Base-by-base conservation (phyloP, 1,284 basidiomycete species). In the Ganoderma multipileum region DNA sequence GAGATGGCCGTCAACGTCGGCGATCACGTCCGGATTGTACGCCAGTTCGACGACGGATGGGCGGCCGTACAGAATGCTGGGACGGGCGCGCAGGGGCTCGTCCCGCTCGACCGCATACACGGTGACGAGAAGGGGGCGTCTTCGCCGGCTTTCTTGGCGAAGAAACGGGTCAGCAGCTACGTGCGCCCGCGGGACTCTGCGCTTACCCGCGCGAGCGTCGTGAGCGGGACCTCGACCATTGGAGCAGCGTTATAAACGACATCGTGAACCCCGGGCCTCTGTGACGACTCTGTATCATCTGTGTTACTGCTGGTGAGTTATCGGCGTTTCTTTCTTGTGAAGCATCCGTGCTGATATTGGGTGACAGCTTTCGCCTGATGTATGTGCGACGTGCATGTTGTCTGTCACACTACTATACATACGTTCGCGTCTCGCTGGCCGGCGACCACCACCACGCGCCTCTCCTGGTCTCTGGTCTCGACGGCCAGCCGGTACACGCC, bases 41-140 rank as follows among this genome's bases (percentile, higher is more conserved):
- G 81, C 60, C 75, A 84, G 16, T 93, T 87, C 76, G 87, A 91
- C 71, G 91, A 92, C 75, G 91, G 91, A 0, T 93, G 91, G 91
- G 85, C 88, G 76, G 85, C 83, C 72, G 71, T 83, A 54, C 71
- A 74, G 61, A 67, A 75, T 60, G 73, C 78, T 6, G 82, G 80
- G 0, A 72, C 84, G 54, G 72, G 73, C 39, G 54, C 62, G 60
- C 71, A 72, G 50, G 85, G 85, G 1, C 73, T 86, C 52, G 89
- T 91, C 57, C 91, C 90, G 2, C 80, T 91, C 36, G 89, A 91
- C 73, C 91, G 89, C 75, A 79, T 91, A 72, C 79, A 86, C 33
- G 81, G 82, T 39, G 73, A 77, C 39, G 81, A 83, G 20, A 81
- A 88, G 74, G 81, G 83, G n/a, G 74, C 88, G 20, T 83, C 87